Evolutionary conservation across 1,284 basidiomycete genomes (phyloP).

Genomic region (Schizophyllum amplum): DNA sequence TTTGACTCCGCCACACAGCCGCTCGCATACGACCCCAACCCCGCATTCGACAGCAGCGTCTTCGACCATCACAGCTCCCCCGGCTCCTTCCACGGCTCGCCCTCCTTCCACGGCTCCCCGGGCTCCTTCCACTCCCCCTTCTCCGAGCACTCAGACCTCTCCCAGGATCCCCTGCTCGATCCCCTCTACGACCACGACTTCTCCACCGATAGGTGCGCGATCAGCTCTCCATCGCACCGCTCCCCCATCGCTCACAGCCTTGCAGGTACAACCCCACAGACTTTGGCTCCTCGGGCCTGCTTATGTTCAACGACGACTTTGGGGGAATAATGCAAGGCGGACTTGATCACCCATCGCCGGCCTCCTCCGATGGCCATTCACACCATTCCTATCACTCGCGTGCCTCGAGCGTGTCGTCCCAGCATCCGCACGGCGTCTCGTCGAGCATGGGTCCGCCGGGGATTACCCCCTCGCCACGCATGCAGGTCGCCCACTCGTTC

Average conservation of each 20-base stretch:
- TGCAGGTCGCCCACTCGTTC: constrained; percentile 33
- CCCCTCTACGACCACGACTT: constrained; percentile 31
- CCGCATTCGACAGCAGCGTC: constrained; percentile 14
- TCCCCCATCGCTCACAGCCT: neutral
- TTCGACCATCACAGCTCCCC: constrained; percentile 5
- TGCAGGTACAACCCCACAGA: constrained; percentile 58
- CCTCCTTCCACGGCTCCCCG: constrained; percentile 23
- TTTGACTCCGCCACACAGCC: constrained; percentile 1
- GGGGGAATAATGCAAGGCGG: constrained; percentile 35
- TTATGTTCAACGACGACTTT: constrained; percentile 45
- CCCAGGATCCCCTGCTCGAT: constrained; percentile 41
- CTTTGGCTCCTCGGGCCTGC: constrained; percentile 48
- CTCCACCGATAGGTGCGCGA: constrained; percentile 19
- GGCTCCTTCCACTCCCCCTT: constrained; percentile 54
- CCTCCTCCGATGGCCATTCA: constrained; percentile 13
- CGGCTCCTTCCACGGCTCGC: constrained; percentile 18
- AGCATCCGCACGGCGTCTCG: constrained; percentile 3
- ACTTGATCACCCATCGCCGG: constrained; percentile 21
- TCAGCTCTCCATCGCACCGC: constrained; percentile 13
- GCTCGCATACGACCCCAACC: constrained; percentile 17
- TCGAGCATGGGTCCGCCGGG: constrained; percentile 3
- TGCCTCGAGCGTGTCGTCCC: constrained; percentile 9
- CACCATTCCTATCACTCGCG: constrained; percentile 4
- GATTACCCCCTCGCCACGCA: constrained; percentile 10
- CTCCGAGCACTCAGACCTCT: constrained; percentile 57